Evolutionary conservation across 345 rosid species (phyloP).

Genomic region (Heritiera fomes): DNA sequence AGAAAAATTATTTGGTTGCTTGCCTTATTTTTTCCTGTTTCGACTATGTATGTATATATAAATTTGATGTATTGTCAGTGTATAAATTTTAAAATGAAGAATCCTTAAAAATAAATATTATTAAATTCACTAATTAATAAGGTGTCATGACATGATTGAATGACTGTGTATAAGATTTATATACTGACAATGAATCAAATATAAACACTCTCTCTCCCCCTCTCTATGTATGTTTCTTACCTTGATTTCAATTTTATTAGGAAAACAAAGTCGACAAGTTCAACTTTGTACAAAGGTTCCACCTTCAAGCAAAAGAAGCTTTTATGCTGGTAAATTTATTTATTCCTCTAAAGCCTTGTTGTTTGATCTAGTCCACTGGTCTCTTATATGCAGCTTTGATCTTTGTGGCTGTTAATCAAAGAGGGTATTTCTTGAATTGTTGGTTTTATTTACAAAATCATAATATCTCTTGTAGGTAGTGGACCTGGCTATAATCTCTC

Average conservation of each 20-base stretch:
- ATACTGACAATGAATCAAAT: too few relatives aligned
- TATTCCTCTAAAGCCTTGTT: background rate
- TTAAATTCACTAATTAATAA: too few relatives aligned
- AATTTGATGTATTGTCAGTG: too few relatives aligned
- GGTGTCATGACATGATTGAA: too few relatives aligned
- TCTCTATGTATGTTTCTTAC: slow-evolving; percentile 15
- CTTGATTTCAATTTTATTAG: slow-evolving; percentile 38
- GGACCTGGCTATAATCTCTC: slow-evolving; percentile 61
- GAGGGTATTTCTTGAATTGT: background rate
- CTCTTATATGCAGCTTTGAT: background rate
- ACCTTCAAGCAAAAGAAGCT: slow-evolving; percentile 66
- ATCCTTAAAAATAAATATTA: too few relatives aligned
- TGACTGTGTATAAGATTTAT: too few relatives aligned
- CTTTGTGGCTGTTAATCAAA: background rate
- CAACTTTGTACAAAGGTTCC: slow-evolving; percentile 80
- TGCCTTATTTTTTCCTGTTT: background rate
- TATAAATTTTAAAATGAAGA: too few relatives aligned
- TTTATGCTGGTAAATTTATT: slow-evolving; percentile 45
- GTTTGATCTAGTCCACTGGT: slow-evolving; percentile 1
- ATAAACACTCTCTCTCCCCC: too few relatives aligned
- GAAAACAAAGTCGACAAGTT: slow-evolving; percentile 76
- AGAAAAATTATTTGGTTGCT: slow-evolving; percentile 13
- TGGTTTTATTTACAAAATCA: background rate
- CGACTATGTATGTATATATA: background rate
- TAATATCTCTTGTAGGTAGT: slow-evolving; percentile 42